phyloP scores from a whole-genome alignment of 1,284 basidiomycete species.

The Microbotryum silenes-acaulis region DNA sequence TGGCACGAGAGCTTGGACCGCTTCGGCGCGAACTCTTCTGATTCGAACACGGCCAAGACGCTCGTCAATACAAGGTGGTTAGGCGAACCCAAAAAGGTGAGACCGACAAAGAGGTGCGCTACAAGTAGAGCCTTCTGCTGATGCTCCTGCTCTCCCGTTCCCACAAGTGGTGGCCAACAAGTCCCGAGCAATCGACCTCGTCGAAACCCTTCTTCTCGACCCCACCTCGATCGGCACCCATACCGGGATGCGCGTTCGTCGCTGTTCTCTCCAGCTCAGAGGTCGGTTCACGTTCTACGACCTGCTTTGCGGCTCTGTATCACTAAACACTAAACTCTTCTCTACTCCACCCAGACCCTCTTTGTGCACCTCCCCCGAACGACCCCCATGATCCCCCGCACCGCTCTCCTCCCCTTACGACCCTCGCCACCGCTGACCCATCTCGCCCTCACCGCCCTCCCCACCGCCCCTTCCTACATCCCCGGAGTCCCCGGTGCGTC shows the following conservation, averaged over 20 bases:
- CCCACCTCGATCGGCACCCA: conserved; percentile 16
- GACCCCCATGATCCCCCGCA: conserved; percentile 1
- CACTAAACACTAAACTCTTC: neutral
- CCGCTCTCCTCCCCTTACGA: conserved; percentile 16
- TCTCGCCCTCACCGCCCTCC: conserved; percentile 4
- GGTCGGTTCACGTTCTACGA: conserved; percentile 1
- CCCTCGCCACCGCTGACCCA: conserved; percentile 2
- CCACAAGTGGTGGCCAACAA: conserved; percentile 20
- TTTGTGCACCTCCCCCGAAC: conserved; percentile 19
- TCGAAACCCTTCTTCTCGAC: conserved; percentile 19
- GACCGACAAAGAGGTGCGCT: neutral
- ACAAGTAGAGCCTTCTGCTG: neutral
- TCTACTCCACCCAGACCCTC: conserved; percentile 7
- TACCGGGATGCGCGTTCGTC: conserved; percentile 24
- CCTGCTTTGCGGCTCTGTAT: too few relatives aligned
- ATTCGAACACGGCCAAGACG: neutral
- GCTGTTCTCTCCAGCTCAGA: conserved; percentile 20
- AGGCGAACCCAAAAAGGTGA: conserved; percentile 20
- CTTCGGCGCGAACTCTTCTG: neutral
- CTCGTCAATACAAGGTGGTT: conserved; percentile 19
- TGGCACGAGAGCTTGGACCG: conserved; percentile 16
- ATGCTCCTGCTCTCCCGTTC: neutral
- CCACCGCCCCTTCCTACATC: neutral
- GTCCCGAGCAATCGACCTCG: neutral
- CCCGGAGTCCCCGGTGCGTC: neutral